Conservation (phyloP, 1,284 basidiomycete species). For the Cystobasidium pallidum region DNA sequence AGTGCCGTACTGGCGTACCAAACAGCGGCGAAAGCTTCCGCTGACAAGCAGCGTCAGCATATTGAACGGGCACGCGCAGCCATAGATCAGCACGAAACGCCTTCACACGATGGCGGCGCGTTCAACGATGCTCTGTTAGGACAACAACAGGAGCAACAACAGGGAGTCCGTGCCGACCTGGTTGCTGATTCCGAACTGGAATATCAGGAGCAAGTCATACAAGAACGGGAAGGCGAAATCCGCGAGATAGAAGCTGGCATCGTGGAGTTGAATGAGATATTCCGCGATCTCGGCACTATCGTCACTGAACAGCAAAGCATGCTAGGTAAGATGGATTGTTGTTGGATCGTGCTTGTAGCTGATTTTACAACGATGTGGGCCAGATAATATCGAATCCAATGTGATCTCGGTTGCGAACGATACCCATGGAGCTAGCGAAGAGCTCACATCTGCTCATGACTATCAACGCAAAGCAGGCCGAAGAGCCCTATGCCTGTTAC, state of each 20-base stretch:
- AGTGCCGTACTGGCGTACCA: slow-evolving; percentile 88
- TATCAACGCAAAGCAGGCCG: slow-evolving; percentile 94
- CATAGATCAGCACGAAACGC: slow-evolving; percentile 35
- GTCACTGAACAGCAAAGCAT: slow-evolving; percentile 93
- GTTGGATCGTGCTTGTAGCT: background rate
- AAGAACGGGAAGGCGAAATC: slow-evolving; percentile 92
- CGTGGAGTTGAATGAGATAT: slow-evolving; percentile 95
- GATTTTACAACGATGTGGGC: background rate
- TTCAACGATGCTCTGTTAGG: background rate
- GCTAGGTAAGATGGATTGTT: slow-evolving; percentile 68
- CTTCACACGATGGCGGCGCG: background rate
- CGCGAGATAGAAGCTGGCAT: slow-evolving; percentile 96
- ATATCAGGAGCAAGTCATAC: slow-evolving; percentile 93
- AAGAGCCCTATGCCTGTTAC: slow-evolving; percentile 83
- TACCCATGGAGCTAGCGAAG: slow-evolving; percentile 80
- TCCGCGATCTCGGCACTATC: slow-evolving; percentile 91
- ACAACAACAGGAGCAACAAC: slow-evolving; percentile 39
- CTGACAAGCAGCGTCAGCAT: slow-evolving; percentile 79
- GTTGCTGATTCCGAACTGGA: slow-evolving; percentile 80
- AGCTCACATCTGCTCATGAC: slow-evolving; percentile 85
- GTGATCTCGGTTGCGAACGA: slow-evolving; percentile 83
- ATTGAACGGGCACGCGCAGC: slow-evolving; percentile 64
- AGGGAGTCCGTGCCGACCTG: slow-evolving; percentile 46
- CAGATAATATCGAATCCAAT: slow-evolving; percentile 97
- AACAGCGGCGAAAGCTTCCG: slow-evolving; percentile 83